Conservation (phyloP, 768 basidiomycete species). For the Amanita molliuscula region DNA sequence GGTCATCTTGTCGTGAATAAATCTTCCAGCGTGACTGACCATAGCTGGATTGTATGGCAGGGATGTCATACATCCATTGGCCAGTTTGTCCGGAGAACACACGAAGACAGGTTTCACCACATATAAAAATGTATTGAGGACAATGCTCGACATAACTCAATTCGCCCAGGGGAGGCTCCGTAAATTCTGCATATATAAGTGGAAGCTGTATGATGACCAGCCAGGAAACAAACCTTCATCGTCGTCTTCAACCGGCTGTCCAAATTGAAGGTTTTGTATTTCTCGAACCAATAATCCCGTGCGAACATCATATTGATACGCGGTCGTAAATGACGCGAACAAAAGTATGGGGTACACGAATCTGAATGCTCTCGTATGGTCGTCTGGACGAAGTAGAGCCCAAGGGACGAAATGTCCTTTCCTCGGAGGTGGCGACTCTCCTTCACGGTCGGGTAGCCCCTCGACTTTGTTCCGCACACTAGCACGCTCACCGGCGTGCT, state of each 20-base stretch:
- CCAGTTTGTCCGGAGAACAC: constrained; percentile 43
- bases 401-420: constrained; percentile 54
- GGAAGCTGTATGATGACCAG: not conserved
- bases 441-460: not conserved
- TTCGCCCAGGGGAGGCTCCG: constrained; percentile 17
- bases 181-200: not conserved
- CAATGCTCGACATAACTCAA: constrained; percentile 62
- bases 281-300: constrained; percentile 37
- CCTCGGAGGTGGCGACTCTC: not conserved
- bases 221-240: too few relatives aligned
- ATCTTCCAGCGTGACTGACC: constrained; percentile 24
- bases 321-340: constrained; percentile 29
- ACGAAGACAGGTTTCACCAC: constrained; percentile 36
- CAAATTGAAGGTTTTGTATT: constrained; percentile 28
- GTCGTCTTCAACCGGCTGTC: not conserved
- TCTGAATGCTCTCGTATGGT: constrained; percentile 42
- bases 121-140: constrained; percentile 48
- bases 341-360: constrained; percentile 60
- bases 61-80: constrained; percentile 30
- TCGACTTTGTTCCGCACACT: not conserved
- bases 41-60: constrained; percentile 23
- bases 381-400: constrained; percentile 42
- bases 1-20: not conserved
- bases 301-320: constrained; percentile 56
- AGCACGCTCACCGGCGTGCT: constrained; percentile 7